phyloP scores from a whole-genome alignment of 345 rosid genomes.

The Angophora floribunda region DNA sequence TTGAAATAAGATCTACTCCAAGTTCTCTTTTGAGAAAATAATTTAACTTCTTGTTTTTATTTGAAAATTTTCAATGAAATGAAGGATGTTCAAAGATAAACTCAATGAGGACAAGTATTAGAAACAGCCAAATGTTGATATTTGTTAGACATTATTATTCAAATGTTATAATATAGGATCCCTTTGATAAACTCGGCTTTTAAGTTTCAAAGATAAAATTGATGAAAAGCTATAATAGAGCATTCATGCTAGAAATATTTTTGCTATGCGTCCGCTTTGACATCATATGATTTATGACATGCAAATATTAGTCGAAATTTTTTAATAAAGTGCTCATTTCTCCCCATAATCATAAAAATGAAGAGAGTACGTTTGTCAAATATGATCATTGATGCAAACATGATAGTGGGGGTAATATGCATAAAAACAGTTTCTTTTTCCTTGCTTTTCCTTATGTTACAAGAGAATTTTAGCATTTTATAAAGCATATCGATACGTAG shows the following conservation, averaged over 20 bases:
- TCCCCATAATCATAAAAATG: not conserved
- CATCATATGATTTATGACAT: not conserved
- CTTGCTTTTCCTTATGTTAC: not conserved
- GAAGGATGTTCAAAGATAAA: not conserved
- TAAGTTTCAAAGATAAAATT: not conserved
- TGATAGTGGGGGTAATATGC: not conserved
- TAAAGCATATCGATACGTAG: not conserved
- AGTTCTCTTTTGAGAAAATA: not conserved
- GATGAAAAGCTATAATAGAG: not conserved
- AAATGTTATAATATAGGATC: not conserved
- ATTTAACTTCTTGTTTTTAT: rapidly evolving
- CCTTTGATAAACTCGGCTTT: not conserved
- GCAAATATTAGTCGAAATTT: not conserved
- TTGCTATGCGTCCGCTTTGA: not conserved
- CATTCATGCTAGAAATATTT: not conserved
- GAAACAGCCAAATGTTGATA: not conserved
- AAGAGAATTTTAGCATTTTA: not conserved
- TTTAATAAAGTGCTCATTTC: not conserved
- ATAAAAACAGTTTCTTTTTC: not conserved
- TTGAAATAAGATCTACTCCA: not conserved
- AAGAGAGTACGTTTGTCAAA: not conserved
- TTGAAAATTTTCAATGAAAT: not conserved
- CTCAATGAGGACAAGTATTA: not conserved
- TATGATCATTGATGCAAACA: not conserved
- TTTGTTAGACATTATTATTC: not conserved